Evolutionary conservation across 2,329 filamentous ascomycete species (phyloP).

Genomic region (Teratosphaeria nubilosa): DNA sequence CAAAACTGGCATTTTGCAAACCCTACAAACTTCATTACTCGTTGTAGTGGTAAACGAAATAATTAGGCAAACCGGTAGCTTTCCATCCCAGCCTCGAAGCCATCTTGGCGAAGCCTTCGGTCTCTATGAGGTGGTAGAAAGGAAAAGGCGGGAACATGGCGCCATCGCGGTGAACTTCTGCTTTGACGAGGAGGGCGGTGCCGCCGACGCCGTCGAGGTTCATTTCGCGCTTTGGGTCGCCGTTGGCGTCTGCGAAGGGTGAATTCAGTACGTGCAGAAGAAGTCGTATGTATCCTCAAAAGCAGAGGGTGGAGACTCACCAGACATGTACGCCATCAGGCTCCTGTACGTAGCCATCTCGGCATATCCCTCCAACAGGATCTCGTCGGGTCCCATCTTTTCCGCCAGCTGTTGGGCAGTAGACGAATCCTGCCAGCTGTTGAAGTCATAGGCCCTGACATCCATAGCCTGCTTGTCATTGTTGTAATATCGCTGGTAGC

Average conservation of each 20-base stretch:
- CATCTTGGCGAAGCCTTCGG: slow-evolving; percentile 97
- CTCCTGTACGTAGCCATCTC: slow-evolving; percentile 88
- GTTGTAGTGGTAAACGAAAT: slow-evolving; percentile 55
- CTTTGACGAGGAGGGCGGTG: slow-evolving; percentile 85
- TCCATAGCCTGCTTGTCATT: slow-evolving; percentile 61
- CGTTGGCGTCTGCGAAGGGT: slow-evolving; percentile 13
- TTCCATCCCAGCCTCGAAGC: slow-evolving; percentile 78
- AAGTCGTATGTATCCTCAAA: not conserved
- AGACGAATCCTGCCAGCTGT: slow-evolving; percentile 90
- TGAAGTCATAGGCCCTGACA: slow-evolving; percentile 87
- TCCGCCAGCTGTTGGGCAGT: slow-evolving; percentile 64
- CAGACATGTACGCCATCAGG: slow-evolving; percentile 76
- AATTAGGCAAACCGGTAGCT: slow-evolving; percentile 84
- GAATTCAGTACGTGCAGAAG: slow-evolving; percentile 14
- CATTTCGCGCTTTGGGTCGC: slow-evolving; percentile 33
- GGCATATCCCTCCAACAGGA: slow-evolving; percentile 83
- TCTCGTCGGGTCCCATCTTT: slow-evolving; percentile 82
- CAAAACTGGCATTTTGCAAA: not conserved
- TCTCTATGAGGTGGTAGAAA: slow-evolving; percentile 96
- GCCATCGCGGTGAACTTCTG: slow-evolving; percentile 90
- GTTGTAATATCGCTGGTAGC: slow-evolving; percentile 70
- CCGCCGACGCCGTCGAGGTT: slow-evolving; percentile 88
- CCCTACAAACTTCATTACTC: slow-evolving; percentile 1
- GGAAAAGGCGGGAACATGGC: slow-evolving; percentile 97
- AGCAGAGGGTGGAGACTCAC: slow-evolving; percentile 29